Evolutionary conservation across 768 basidiomycete genomes (phyloP).

Genomic region (Holtermannia corniformis): DNA sequence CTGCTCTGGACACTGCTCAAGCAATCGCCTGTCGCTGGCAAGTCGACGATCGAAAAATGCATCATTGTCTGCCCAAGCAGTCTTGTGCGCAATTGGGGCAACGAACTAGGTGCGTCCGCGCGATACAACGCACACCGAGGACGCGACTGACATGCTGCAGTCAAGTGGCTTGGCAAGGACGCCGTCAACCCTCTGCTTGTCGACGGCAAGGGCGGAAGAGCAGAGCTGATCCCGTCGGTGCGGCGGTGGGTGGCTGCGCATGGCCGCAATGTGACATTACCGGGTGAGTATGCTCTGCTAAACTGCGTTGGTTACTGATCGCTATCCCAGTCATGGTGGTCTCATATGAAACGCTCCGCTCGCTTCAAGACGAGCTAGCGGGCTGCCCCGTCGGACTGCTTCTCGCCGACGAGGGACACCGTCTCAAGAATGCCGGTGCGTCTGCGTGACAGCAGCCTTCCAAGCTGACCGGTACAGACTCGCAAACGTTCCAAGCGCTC

Average conservation of each 20-base stretch:
- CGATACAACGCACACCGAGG: too few species aligned
- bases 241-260: constrained; percentile 79
- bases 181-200: constrained; percentile 73
- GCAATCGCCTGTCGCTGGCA: constrained; percentile 82
- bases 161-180: constrained; percentile 85
- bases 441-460: too few species aligned
- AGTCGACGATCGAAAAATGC: constrained; percentile 85
- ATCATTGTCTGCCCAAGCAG: constrained; percentile 96
- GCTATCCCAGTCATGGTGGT: constrained; percentile 78
- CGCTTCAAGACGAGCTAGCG: constrained; percentile 63
- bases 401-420: constrained; percentile 95
- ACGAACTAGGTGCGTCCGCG: constrained; percentile 71
- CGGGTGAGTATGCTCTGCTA: constrained; percentile 50
- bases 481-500: constrained; percentile 74
- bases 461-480: constrained; percentile 49
- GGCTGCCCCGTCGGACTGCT: constrained; percentile 76
- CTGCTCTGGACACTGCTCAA: constrained; percentile 91
- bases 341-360: constrained; percentile 90
- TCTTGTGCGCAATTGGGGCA: constrained; percentile 97
- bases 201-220: constrained; percentile 84
- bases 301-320: neutral
- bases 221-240: constrained; percentile 66
- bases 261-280: constrained; percentile 82
- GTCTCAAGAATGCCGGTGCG: constrained; percentile 87
- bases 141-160: too few species aligned